Evolutionary conservation across 2,329 filamentous ascomycete genomes (phyloP).

Genomic region (Colletotrichum salicis): DNA sequence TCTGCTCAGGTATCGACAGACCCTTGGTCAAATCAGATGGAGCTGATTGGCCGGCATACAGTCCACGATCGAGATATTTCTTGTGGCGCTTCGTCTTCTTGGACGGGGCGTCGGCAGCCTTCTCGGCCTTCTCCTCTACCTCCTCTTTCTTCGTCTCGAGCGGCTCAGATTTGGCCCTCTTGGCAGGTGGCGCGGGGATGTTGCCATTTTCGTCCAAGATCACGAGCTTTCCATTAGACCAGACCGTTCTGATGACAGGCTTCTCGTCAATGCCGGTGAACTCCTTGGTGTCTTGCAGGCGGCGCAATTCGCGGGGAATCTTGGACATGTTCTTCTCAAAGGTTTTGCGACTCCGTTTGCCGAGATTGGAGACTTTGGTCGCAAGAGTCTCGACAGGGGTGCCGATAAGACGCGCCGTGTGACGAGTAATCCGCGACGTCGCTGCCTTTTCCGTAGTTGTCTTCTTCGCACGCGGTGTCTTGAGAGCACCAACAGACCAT

Average conservation of each 20-base stretch:
- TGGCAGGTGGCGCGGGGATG: slow-evolving; percentile 41
- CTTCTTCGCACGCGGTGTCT: slow-evolving; percentile 47
- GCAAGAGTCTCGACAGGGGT: slow-evolving; percentile 55
- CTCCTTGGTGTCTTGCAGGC: slow-evolving; percentile 72
- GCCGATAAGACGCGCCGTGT: slow-evolving; percentile 57
- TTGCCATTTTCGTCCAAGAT: slow-evolving; percentile 54
- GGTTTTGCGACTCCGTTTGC: slow-evolving; percentile 69
- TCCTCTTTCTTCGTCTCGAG: slow-evolving; percentile 38
- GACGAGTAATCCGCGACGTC: slow-evolving; percentile 50
- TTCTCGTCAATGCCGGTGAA: slow-evolving; percentile 68
- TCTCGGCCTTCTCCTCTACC: slow-evolving; percentile 46
- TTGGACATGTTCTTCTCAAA: slow-evolving; percentile 59
- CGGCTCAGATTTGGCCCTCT: slow-evolving; percentile 39
- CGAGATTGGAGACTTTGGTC: slow-evolving; percentile 62
- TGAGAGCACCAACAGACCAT: slow-evolving; percentile 53
- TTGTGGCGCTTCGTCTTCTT: slow-evolving; percentile 66
- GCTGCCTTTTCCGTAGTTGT: slow-evolving; percentile 46
- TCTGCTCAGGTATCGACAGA: slow-evolving; percentile 62
- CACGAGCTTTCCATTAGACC: slow-evolving; percentile 73
- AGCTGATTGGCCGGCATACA: slow-evolving; percentile 84
- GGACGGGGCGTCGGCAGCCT: slow-evolving; percentile 48
- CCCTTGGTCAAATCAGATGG: slow-evolving; percentile 59
- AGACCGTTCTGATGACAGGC: slow-evolving; percentile 68
- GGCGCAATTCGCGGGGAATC: slow-evolving; percentile 66
- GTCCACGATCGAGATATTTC: slow-evolving; percentile 82